Evolutionary conservation across 2,329 filamentous ascomycete species (phyloP).

Genomic region (Botrytis fabae): DNA sequence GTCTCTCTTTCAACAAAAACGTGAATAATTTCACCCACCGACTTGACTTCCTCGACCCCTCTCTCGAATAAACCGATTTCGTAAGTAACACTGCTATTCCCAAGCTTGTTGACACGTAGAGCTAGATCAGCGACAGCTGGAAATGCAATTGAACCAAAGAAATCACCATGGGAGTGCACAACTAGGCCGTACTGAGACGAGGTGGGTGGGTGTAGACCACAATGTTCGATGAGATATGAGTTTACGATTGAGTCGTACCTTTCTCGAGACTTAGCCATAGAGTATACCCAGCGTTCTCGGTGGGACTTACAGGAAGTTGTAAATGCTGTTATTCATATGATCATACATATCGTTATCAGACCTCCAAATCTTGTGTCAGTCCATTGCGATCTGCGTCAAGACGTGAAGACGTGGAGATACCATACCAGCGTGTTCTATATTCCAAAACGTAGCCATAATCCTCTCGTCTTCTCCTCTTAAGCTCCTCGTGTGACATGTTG

Average conservation of each 20-base stretch:
- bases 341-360: constrained; percentile 94
- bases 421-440: constrained; percentile 82
- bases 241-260: constrained; percentile 90
- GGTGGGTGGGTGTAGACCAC: constrained; percentile 68
- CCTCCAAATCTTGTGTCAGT: constrained; percentile 49
- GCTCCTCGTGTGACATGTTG: constrained; percentile 41
- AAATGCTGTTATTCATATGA: constrained; percentile 89
- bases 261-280: neutral
- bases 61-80: constrained; percentile 84
- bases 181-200: constrained; percentile 78
- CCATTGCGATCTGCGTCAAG: neutral
- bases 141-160: constrained; percentile 78
- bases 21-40: constrained; percentile 83
- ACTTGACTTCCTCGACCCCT: constrained; percentile 71
- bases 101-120: constrained; percentile 78
- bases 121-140: constrained; percentile 80
- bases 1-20: constrained; percentile 80
- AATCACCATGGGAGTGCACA: constrained; percentile 83
- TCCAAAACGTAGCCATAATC: constrained; percentile 81
- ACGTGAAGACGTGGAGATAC: constrained; percentile 1
- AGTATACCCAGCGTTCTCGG: neutral
- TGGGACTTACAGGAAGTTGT: constrained; percentile 67
- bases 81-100: constrained; percentile 84
- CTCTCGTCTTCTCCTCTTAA: constrained; percentile 63
- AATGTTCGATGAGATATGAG: constrained; percentile 78